These are phyloP conservation scores for Botrytis porri DNA, from an alignment of 2,329 filamentous ascomycete genomes.

Conservation along the genomic window DNA sequence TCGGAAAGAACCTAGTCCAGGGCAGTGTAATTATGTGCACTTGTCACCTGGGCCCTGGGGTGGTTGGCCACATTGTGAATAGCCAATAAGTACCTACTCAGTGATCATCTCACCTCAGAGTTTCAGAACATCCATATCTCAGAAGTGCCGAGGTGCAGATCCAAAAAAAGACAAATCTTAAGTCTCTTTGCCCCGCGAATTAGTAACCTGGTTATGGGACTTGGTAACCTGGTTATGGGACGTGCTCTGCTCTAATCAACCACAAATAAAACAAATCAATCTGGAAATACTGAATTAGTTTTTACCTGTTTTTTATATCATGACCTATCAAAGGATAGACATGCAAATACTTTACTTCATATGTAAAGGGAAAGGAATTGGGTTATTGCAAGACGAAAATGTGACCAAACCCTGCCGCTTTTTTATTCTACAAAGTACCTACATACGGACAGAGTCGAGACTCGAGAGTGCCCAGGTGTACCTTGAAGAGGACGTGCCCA, in stretches of 20 bases:
- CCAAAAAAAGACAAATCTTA: neutral
- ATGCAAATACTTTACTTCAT: too few relatives aligned
- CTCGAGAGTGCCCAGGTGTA: too few relatives aligned
- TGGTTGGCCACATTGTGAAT: neutral
- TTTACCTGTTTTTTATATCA: neutral
- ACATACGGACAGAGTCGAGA: too few relatives aligned
- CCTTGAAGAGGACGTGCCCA: neutral
- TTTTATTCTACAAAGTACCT: too few relatives aligned
- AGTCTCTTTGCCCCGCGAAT: neutral
- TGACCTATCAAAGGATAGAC: too few relatives aligned
- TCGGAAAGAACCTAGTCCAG: neutral
- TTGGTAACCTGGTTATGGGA: too few relatives aligned
- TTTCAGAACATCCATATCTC: neutral
- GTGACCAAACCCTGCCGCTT: too few relatives aligned
- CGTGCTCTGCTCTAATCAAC: neutral
- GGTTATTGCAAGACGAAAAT: too few relatives aligned
- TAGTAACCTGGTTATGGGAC: too few relatives aligned
- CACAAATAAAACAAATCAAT: neutral
- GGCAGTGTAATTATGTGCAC: neutral
- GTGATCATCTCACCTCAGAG: neutral
- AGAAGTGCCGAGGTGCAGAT: neutral
- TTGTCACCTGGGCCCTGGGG: neutral
- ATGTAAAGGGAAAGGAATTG: neutral
- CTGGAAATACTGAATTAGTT: neutral
- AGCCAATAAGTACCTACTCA: neutral